Percentiles rank a stretch among this genome's conserved stretches.
These are phyloP conservation scores for Chlorella vulgaris DNA, from an alignment of 139 green algal species.

Conservation along the genomic window DNA sequence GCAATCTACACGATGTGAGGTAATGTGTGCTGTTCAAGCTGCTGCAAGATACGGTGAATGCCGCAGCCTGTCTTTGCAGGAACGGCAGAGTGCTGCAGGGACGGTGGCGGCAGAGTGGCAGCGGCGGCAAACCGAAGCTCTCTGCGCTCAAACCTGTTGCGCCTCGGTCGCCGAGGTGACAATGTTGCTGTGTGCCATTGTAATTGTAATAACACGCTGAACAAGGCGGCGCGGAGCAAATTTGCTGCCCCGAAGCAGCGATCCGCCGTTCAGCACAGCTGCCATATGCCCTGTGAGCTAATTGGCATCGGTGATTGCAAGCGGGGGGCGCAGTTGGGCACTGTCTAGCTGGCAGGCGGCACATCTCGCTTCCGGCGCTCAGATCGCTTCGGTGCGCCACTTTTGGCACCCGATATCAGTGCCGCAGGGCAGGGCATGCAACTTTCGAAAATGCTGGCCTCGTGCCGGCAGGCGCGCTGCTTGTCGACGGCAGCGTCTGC, in stretches of 20 bases:
- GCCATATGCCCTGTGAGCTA: background rate
- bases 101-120: background rate
- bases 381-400: too few relatives aligned
- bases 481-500: background rate
- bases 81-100: background rate
- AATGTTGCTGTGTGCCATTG: background rate
- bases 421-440: too few relatives aligned
- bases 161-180: background rate
- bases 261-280: background rate
- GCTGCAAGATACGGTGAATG: background rate
- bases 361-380: too few relatives aligned
- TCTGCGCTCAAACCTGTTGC: background rate
- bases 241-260: background rate
- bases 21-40: background rate
- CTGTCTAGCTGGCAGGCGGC: too few relatives aligned
- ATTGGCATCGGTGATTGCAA: too few relatives aligned
- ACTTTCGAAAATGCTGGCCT: too few relatives aligned
- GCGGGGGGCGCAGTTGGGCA: too few relatives aligned
- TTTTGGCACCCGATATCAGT: too few relatives aligned
- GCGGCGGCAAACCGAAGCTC: too few relatives aligned
- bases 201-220: background rate
- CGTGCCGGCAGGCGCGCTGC: conserved; percentile 7
- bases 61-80: background rate
- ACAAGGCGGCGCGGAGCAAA: background rate
- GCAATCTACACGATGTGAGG: conserved; percentile 68